Evolutionary conservation across 257 asterid genomes (phyloP).

Genomic region (Petunia secreta): DNA sequence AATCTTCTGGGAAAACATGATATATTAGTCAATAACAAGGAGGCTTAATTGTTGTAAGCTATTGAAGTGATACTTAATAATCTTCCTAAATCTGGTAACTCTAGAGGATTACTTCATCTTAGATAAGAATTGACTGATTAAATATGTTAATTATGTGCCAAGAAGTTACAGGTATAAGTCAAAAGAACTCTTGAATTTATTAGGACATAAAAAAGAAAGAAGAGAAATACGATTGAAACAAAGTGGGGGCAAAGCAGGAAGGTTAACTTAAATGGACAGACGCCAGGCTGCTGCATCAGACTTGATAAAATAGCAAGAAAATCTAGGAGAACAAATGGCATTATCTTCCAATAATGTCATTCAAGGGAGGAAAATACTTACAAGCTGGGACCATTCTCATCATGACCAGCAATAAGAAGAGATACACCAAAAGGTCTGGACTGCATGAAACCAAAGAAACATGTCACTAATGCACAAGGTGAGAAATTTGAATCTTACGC

Average conservation of each 20-base stretch:
- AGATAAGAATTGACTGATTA: no score
- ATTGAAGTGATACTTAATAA: neutral
- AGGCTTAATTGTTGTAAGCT: neutral
- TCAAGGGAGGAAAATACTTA: constrained; percentile 39
- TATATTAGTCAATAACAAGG: neutral
- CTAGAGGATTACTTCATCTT: neutral
- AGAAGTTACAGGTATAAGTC: neutral
- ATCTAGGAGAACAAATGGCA: no score
- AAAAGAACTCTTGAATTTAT: neutral
- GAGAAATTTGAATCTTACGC: neutral
- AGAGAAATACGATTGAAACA: no score
- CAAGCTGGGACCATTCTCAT: constrained; percentile 91
- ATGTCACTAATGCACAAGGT: neutral
- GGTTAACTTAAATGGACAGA: no score
- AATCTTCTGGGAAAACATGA: neutral
- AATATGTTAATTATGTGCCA: no score
- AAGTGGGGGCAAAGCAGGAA: no score
- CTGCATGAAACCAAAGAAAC: constrained; percentile 44
- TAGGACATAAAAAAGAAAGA: no score
- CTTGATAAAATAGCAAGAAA: no score
- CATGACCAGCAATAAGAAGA: constrained; percentile 88
- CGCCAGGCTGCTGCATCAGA: no score
- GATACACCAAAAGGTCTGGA: constrained; percentile 94
- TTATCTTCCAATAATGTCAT: neutral
- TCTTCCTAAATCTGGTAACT: neutral